phyloP scores from a whole-genome alignment of 345 rosid species.

The Mercurialis annua region DNA sequence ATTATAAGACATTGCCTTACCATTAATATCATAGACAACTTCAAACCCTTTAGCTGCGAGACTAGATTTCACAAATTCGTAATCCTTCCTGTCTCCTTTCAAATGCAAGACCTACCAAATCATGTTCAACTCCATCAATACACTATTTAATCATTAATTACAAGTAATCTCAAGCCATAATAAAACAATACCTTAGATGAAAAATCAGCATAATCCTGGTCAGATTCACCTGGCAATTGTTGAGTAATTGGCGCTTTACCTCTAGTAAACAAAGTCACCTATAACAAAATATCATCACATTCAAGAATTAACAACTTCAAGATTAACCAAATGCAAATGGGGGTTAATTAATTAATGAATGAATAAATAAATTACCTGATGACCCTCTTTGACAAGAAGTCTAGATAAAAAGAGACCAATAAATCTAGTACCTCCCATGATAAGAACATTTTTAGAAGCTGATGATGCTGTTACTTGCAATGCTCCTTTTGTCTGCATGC shows the following conservation, averaged over 20 bases:
- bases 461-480: slow-evolving; percentile 73
- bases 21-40: slow-evolving; percentile 93
- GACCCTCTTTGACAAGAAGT: slow-evolving; percentile 89
- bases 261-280: slow-evolving; percentile 93
- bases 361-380: no score
- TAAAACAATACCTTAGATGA: slow-evolving; percentile 66
- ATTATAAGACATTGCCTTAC: slow-evolving; percentile 36
- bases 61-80: slow-evolving; percentile 91
- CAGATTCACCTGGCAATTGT: slow-evolving; percentile 87
- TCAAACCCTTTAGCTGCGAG: slow-evolving; percentile 90
- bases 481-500: slow-evolving; percentile 67
- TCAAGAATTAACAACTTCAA: neutral
- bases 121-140: slow-evolving; percentile 8
- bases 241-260: slow-evolving; percentile 89
- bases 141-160: neutral
- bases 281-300: slow-evolving; percentile 6
- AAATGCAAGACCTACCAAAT: slow-evolving; percentile 71
- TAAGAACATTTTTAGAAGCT: slow-evolving; percentile 77
- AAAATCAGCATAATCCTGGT: slow-evolving; percentile 73
- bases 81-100: slow-evolving; percentile 96
- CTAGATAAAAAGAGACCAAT: slow-evolving; percentile 86
- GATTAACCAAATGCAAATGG: neutral
- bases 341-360: no score
- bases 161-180: neutral
- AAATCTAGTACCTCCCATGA: slow-evolving; percentile 96